Conservation (phyloP, 202 grass and related monocot species). For the Zoysia matrella region DNA sequence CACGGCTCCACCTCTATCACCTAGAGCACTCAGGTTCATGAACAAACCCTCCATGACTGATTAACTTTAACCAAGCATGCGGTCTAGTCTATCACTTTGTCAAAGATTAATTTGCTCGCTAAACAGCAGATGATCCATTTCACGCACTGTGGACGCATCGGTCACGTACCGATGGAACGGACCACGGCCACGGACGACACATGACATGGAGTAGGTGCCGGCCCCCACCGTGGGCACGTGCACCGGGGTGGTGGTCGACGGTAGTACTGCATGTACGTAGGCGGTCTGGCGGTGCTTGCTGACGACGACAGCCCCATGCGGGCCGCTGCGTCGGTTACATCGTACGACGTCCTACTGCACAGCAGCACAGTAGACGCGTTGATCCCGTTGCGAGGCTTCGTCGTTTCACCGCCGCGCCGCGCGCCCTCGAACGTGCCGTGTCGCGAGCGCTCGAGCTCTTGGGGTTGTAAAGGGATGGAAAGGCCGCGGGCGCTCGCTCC, state of each 20-base stretch:
- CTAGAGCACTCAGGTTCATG: slow-evolving; percentile 7
- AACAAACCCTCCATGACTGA: background rate
- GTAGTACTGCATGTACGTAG: background rate
- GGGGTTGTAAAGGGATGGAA: slow-evolving; percentile 28
- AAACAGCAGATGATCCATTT: background rate
- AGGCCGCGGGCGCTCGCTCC: background rate
- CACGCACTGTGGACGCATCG: background rate
- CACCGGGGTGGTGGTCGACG: slow-evolving; percentile 19
- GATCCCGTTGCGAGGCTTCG: background rate
- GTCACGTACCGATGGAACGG: background rate
- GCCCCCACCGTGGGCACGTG: slow-evolving; percentile 42
- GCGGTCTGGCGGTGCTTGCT: background rate
- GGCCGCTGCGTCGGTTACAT: background rate
- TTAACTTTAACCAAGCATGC: background rate
- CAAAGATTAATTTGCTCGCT: background rate
- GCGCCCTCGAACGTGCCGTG: slow-evolving; percentile 1
- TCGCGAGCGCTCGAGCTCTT: background rate
- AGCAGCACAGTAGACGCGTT: background rate
- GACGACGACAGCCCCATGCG: background rate
- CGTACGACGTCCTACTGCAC: background rate
- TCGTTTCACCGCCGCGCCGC: background rate
- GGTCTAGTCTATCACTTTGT: background rate
- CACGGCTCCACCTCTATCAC: background rate
- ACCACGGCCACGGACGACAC: background rate
- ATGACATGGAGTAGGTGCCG: background rate